Evolutionary conservation across 116 monocot species (phyloP), one percentile per base, ranked within the genome.

Genomic region (Zostera marina): DNA sequence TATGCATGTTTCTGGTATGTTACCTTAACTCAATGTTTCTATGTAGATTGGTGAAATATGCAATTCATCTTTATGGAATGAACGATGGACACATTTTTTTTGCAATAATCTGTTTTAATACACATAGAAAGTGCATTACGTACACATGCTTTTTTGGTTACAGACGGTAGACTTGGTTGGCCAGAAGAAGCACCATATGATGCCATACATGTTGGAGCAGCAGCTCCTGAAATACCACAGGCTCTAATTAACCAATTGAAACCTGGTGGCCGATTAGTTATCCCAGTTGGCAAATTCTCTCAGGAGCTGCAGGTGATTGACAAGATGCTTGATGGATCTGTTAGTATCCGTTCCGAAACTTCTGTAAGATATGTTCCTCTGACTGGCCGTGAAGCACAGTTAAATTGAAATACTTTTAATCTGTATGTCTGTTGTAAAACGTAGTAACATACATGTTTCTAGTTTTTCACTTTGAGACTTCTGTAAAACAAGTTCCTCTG

Each of bases 331-430:
- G 83, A 88, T 46, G 88, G 88, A 10, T 83, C 80, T 0, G 11
- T 80, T 65, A 75, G 55, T 24, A 39, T 72, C 2, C 55, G 58
- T 42, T 68, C 25, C 10, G 77, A 77, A 53, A 73, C 79, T n/a
- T 77, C 83, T 19, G 88, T 88, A 14, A 77, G 88, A 46, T 88
- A 88, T 25, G 80, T 88, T 41, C 88, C 88, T 0, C 75, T 88
- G 45, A 88, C 88, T 5, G 80, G 77, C 41, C 64, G 67, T 62
- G 77, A 12, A 0, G 67, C 68, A 11, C 88, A 88, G 77, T 42
- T 88, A 62, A 62, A 61, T 0, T n/a, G n/a, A n/a, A n/a, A n/a
- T n/a, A n/a, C n/a, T n/a, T n/a, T n/a, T n/a, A n/a, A n/a, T n/a
- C n/a, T n/a, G n/a, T n/a, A 32, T 32, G 2, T 32, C 32, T 32